Evolutionary conservation across 768 basidiomycete species (phyloP), one percentile per base, ranked within the genome.

Genomic region (Piloderma croceum): DNA sequence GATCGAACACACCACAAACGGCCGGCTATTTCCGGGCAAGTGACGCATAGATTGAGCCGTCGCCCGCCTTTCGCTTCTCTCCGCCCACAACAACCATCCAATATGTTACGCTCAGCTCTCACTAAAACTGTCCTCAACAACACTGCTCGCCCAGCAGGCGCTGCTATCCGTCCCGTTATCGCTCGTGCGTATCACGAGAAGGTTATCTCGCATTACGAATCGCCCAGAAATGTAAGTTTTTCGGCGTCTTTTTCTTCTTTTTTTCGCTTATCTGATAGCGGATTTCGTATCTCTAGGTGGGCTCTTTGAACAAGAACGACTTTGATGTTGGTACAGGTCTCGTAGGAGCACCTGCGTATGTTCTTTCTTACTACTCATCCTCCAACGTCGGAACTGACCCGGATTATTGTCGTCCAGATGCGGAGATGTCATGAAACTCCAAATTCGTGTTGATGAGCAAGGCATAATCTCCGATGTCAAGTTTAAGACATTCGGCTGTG

Each of bases 401-500:
- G 15, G 47, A 32, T 20, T 39, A 21, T 39, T 45, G 35, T 45
- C 42, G 27, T 27, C 24, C 57, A 93, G 91, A 4, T 94, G 92
- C 58, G 92, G 92, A 53, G 92, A 96, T 69, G 94, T 97, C 34
- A 99, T 99, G 94, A 98, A 98, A 65, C 81, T 99, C 9, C 94
- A 98, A 65, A 99, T 99, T 58, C 84, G 90, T 51, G 96, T 99
- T 42, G 83, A 94, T 62, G 92, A 94, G 44, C 73, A 87, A 24
- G 91, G 92, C 24, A 77, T 97, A 63, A 99, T 99, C 57, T 87
- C 85, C 35, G 96, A 99, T 59, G 96, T 97, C 66, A 96, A 94
- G 68, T 98, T 98, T 75, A 99, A 98, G 73, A 98, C 96, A 0
- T 98, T 99, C 63, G 94, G 96, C 3, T 98, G 96, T 62, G 96